These are phyloP conservation scores for Leishmania amazonensis DNA, from an alignment of 208 protist genomes.

Conservation along the genomic window DNA sequence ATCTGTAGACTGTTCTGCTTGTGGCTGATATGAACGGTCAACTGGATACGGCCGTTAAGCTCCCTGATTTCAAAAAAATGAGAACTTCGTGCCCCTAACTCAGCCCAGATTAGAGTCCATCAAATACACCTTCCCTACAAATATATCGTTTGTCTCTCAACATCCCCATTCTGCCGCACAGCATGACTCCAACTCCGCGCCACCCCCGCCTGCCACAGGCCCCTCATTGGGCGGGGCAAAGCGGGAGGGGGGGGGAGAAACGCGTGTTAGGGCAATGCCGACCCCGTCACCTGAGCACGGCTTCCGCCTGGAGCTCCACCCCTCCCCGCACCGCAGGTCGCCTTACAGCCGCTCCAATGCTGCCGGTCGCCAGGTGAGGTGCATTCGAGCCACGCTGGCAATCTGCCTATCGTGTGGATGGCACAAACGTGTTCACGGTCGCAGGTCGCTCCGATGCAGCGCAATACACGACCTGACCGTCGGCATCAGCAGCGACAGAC, in stretches of 20 bases:
- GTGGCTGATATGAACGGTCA: not conserved
- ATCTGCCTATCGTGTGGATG: not conserved
- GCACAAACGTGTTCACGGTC: not conserved
- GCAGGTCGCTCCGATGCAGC: not conserved
- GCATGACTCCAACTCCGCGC: no score
- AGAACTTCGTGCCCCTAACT: not conserved
- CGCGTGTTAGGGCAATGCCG: not conserved
- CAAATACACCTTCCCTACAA: not conserved
- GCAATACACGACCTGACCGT: not conserved
- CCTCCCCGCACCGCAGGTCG: not conserved
- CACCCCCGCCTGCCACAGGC: no score
- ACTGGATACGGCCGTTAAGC: not conserved
- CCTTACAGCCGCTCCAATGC: not conserved
- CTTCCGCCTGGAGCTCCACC: not conserved
- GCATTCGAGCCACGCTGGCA: not conserved
- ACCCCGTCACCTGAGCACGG: not conserved
- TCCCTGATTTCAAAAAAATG: not conserved
- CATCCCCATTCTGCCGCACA: no score
- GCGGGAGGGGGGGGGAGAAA: no score
- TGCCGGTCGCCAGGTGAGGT: not conserved
- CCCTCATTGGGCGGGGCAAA: no score
- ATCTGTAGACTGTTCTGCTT: not conserved
- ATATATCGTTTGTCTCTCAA: not conserved
- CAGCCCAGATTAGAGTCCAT: not conserved
- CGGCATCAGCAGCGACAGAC: not conserved